Base-by-base conservation (phyloP, 345 rosid genomes). In the Eucalyptus curtisii region DNA sequence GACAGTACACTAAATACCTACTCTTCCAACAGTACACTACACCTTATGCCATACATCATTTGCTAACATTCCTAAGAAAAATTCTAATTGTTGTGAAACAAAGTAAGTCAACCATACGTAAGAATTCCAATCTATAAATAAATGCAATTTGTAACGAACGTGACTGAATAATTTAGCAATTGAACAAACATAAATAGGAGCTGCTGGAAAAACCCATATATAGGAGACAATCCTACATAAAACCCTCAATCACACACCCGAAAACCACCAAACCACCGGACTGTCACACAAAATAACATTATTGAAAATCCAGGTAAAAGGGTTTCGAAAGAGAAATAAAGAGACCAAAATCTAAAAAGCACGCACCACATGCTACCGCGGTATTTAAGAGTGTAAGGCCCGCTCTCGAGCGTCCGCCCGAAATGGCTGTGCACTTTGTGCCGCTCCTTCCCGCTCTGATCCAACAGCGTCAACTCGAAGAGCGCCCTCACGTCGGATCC, bases 291-390 rank as follows among this genome's bases (percentile, higher is more conserved):
- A 27, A 1, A 10, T 25, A 71, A 61, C 24, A 48, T 3, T 13
- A 24, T 2, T 40, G 33, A 22, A 44, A 50, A 33, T 71, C 27
- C 31, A 87, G 19, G 14, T 7, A 7, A 86, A 87, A 86, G 53
- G 55, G 76, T 45, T 10, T 53, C 59, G 1, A 68, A 89, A 22
- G 19, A 19, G 47, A 85, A 89, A 82, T 48, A 16, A 50, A 30
- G 85, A 25, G 17, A 61, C 86, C 49, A n/a, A 87, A 33, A 61
- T 37, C 11, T 7, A 37, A 10, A 87, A 87, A 48, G 40, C 49
- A 85, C 95, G 88, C 87, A 95, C 98, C 98, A 96, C 98, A 96
- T 95, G 93, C 97, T 95, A 85, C 96, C 95, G 19, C 96, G 95
- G 89, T 94, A 93, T 88, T 93, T 95, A 25, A 95, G 95, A 33